Conservation (phyloP, 2,329 filamentous ascomycete species). For the Lasiodiplodia sp. region DNA sequence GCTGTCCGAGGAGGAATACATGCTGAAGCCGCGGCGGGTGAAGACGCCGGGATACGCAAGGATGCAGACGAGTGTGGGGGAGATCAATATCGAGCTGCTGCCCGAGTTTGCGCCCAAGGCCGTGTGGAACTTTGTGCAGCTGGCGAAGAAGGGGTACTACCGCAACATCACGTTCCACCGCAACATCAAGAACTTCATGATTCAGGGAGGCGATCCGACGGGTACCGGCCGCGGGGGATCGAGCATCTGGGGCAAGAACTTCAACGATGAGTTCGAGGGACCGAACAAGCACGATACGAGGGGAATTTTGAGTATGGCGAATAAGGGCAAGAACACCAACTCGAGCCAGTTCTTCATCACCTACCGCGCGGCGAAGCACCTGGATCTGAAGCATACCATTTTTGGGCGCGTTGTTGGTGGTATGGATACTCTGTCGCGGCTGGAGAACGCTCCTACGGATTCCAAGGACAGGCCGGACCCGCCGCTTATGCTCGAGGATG, state of each 20-base stretch:
- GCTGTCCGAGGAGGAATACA: conserved; percentile 93
- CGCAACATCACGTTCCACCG: conserved; percentile 84
- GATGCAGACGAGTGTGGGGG: conserved; percentile 84
- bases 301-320: conserved; percentile 91
- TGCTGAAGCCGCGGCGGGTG: conserved; percentile 88
- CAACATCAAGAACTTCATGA: conserved; percentile 96
- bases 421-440: conserved; percentile 71
- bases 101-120: conserved; percentile 91
- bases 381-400: conserved; percentile 96
- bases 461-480: conserved; percentile 25
- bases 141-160: conserved; percentile 92
- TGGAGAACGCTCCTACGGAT: conserved; percentile 82
- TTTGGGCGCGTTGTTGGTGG: conserved; percentile 88
- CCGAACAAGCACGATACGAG: conserved; percentile 82
- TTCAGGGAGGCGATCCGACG: conserved; percentile 93
- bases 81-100: conserved; percentile 86
- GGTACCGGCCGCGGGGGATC: conserved; percentile 90
- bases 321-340: conserved; percentile 98
- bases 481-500: conserved; percentile 77
- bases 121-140: conserved; percentile 94
- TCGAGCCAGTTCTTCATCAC: conserved; percentile 94
- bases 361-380: conserved; percentile 82
- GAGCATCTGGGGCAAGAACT: conserved; percentile 93
- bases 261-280: conserved; percentile 91
- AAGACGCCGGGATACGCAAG: conserved; percentile 91